Conservation (phyloP, 768 basidiomycete genomes). For the Suillus tomentosus region DNA sequence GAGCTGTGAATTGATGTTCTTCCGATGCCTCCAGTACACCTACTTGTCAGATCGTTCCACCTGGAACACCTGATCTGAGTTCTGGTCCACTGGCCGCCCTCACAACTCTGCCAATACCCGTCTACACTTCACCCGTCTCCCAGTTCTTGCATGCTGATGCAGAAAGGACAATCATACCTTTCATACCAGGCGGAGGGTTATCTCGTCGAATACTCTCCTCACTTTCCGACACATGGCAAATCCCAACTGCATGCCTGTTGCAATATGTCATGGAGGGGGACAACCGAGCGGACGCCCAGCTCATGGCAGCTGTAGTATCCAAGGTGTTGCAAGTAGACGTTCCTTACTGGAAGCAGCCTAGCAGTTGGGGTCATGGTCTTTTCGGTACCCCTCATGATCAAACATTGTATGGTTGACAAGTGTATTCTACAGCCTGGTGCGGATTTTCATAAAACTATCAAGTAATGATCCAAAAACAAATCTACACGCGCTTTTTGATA, state of each 20-base stretch:
- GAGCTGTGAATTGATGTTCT: not conserved
- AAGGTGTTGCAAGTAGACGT: conserved; percentile 47
- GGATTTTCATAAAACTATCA: conserved; percentile 5
- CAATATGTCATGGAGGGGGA: conserved; percentile 86
- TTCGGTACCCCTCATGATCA: conserved; percentile 77
- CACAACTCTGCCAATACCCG: conserved; percentile 49
- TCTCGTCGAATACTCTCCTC: conserved; percentile 65
- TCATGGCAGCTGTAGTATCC: conserved; percentile 56
- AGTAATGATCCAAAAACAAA: conserved; percentile 9
- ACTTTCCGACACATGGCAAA: conserved; percentile 49
- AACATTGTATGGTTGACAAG: conserved; percentile 62
- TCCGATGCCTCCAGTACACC: conserved; percentile 49
- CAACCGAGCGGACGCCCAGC: conserved; percentile 69
- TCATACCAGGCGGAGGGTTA: conserved; percentile 80
- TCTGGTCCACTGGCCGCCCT: conserved; percentile 48
- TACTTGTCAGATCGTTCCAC: conserved; percentile 57
- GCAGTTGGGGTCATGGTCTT: conserved; percentile 58
- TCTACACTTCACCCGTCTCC: conserved; percentile 51
- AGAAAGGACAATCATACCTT: conserved; percentile 48
- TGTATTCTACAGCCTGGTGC: conserved; percentile 7
- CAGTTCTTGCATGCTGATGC: conserved; percentile 33
- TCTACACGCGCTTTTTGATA: conserved; percentile 8
- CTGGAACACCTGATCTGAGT: conserved; percentile 44
- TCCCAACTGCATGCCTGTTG: conserved; percentile 60
- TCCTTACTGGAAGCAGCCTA: conserved; percentile 61